Base-by-base conservation (phyloP, 176 grass and related monocot genomes). In the Themeda triandra region DNA sequence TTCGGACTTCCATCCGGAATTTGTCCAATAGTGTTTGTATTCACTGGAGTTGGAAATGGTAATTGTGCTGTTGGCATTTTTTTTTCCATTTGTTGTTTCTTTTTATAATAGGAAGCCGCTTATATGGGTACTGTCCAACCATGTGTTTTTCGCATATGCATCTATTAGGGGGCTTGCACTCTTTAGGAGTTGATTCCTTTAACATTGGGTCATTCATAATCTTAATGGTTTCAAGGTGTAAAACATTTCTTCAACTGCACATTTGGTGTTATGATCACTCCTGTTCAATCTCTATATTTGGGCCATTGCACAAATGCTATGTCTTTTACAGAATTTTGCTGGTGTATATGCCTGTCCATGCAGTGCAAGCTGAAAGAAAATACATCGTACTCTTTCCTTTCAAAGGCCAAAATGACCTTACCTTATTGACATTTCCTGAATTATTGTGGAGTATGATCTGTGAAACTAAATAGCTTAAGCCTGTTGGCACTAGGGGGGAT, bases 21-120 rank as follows among this genome's bases (percentile, higher is more conserved):
- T 86, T 92, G 83, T 71, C 96, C 96, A 1, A 89, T 93, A 85
- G 65, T 95, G 64, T 98, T 98, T 71, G 74, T 93, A 54, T 98
- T 98, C 86, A 98, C 96, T 67, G 96, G 96, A 91, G 63, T 89
- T 86, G 96, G 96, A 95, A 98, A 98, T 87, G 96, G 96, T 98
- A 87, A 49, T 86, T 67, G 25, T 66, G 46, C 4, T 71, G 14
- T 48, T 15, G 36, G 27, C 30, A 69, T 44, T 44, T 44, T 44
- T 21, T 39, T 41, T 73, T 17, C 27, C 3, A 19, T 41, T 53
- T 51, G 4, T 84, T 81, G 4, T 49, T 80, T 87, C n/a, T 80
- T 87, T 51, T 58, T 31, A 31, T n/a, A 75, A 81, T 40, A 59
- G 45, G 45, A 78, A 71, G 28, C 9, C 30, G 15, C 15, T 85